These are phyloP conservation scores for Mycena pura DNA, from an alignment of 768 basidiomycete genomes.

Conservation along the genomic window DNA sequence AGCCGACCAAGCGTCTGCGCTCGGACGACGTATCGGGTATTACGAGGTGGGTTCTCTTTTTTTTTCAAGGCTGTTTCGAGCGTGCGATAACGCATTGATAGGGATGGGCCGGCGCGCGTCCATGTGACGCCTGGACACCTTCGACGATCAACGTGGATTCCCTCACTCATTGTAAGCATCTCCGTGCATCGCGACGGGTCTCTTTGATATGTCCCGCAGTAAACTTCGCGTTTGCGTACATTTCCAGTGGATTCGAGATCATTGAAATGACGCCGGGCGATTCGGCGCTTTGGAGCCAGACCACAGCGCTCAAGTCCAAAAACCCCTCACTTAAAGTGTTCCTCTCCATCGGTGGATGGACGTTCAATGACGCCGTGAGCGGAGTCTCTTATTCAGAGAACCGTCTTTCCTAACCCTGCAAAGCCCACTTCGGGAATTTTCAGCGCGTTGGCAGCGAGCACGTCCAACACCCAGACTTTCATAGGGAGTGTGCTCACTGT, in stretches of 20 bases:
- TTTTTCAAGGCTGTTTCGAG: background rate
- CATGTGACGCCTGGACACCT: slow-evolving; percentile 27
- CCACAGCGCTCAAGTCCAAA: slow-evolving; percentile 32
- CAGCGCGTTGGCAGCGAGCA: slow-evolving; percentile 27
- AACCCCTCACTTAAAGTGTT: slow-evolving; percentile 32
- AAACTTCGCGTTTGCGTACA: slow-evolving; percentile 35
- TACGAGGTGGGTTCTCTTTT: slow-evolving; percentile 23
- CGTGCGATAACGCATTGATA: background rate
- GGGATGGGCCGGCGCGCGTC: slow-evolving; percentile 19
- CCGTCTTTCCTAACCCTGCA: background rate
- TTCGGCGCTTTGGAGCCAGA: slow-evolving; percentile 29
- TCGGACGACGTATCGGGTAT: slow-evolving; percentile 32
- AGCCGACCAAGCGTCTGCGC: slow-evolving; percentile 30
- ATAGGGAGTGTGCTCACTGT: slow-evolving; percentile 25
- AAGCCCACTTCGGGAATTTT: slow-evolving; percentile 34
- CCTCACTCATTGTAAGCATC: slow-evolving; percentile 27
- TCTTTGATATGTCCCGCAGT: slow-evolving; percentile 5
- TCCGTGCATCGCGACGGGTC: background rate
- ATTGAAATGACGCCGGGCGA: slow-evolving; percentile 34
- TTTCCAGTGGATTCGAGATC: slow-evolving; percentile 29
- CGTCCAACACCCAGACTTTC: slow-evolving; percentile 27
- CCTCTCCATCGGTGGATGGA: slow-evolving; percentile 37
- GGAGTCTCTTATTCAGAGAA: background rate
- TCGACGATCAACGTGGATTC: slow-evolving; percentile 30
- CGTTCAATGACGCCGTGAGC: slow-evolving; percentile 30